Base-by-base conservation (phyloP, 768 basidiomycete genomes). In the Lanmaoa rubissima region DNA sequence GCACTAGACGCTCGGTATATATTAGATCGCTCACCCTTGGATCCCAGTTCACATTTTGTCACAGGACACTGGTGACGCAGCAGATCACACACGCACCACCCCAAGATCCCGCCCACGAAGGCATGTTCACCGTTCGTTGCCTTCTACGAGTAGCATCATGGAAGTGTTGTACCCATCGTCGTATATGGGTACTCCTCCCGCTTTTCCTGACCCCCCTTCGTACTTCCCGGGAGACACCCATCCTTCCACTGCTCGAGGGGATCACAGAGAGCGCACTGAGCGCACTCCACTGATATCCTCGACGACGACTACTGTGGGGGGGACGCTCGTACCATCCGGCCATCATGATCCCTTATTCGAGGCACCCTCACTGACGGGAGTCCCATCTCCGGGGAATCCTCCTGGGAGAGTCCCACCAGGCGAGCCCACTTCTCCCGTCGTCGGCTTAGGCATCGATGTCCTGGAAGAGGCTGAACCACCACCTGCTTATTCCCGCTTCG, bases 401-500 rank as follows among this genome's bases (percentile, higher is more conserved):
- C 31, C 19, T n/a, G 53, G 48, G 31, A 54, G 55, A 42, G 13
- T 14, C 19, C 42, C 38, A 21, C 41, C 28, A 3, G 36, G 12
- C 7, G 58, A 62, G 24, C 46, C 36, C 13, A 57, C 40, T 34
- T 16, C 28, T 7, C 53, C 53, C 6, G 32, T 54, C 14, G 40
- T 31, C 10, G 48, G 54, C 17, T 50, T 54, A 31, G 61, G 51
- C 13, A 40, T 61, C 34, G 51, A 51, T 24, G 19, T 31, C n/a
- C n/a, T 17, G 57, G 58, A 58, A 26, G 47, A 43, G 9, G 16
- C 9, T 9, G 60, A 38, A n/a, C 52, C 56, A 17, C 64, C 42
- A 6, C 67, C 69, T 6, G 55, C 62, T 40, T 69, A 72, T 53
- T 64, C 63, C 8, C 62, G 60, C 34, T 67, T 70, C 39, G 70